Base-by-base conservation (phyloP, 768 basidiomycete genomes). In the Termitomyces sp. region DNA sequence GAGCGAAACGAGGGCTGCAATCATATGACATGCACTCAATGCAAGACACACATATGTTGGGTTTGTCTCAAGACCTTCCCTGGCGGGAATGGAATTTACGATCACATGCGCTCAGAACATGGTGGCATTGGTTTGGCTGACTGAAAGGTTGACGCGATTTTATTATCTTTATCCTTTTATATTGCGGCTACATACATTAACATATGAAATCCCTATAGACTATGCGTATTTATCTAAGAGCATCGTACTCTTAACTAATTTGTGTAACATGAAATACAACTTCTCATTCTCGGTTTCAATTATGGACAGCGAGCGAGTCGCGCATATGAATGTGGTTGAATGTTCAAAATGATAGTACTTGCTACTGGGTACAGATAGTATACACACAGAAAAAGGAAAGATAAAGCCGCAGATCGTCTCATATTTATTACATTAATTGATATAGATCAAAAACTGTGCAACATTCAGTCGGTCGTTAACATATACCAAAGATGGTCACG, bases 1-100 rank as follows among this genome's bases (percentile, higher is more conserved):
- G 88, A 93, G 71, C 83, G 86, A 43, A 75, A 73, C 32, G 87
- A 84, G 61, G 91, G 91, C 0, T 93, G 91, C 71, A 88, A 93
- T 72, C 91, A 93, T 69, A 84, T 93, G 79, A 85, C 82, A n/a
- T 93, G 91, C 70, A 77, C 77, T 0, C 78, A 80, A 35, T 93
- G 91, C 69, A 79, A 82, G 64, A 85, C 87, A 0, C 91, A 93
- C 68, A 86, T 86, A 1, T 93, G 91, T 59, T 93, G 91, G 91
- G 83, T 83, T 26, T 93, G 91, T 69, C 65, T 89, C 69, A 71
- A 79, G 70, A 89, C 86, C 44, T 93, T 91, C 71, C 79, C 82
- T 0, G 75, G 77, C 38, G 85, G 87, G 2, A 74, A 84, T 14
- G 87, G 84, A 10, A 87, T 92, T n/a, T 93, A 93, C 64, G 80